A percentile compares a stretch with the other conserved stretches of the same genome.
Conservation (phyloP, 2,329 filamentous ascomycete species). For the Aureobasidium namibiae region DNA sequence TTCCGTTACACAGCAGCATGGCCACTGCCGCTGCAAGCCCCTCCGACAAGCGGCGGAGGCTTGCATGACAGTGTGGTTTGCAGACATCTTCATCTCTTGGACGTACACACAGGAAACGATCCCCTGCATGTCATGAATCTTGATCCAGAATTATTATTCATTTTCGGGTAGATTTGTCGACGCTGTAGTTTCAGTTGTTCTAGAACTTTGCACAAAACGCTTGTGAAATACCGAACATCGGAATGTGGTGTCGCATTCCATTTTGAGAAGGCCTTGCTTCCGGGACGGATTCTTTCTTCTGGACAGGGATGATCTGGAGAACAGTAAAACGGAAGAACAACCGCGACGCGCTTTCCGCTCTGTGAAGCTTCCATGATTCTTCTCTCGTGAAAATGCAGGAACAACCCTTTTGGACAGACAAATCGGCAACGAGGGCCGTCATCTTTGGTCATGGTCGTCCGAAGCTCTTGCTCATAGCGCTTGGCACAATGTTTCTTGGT, state of each 20-base stretch:
- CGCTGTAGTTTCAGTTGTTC: background rate
- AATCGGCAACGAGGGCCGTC: background rate
- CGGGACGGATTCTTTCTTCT: background rate
- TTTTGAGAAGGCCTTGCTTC: conserved; percentile 7
- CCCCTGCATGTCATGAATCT: conserved; percentile 5
- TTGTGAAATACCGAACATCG: background rate
- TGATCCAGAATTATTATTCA: conserved; percentile 1
- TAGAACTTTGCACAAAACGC: background rate
- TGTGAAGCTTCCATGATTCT: background rate
- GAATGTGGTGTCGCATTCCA: conserved; percentile 9
- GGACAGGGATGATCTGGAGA: background rate
- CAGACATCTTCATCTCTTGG: conserved; percentile 11
- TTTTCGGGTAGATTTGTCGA: background rate
- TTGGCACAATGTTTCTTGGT: conserved; percentile 23
- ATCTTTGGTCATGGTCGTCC: conserved; percentile 17
- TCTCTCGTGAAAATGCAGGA: conserved; percentile 8
- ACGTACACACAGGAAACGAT: background rate
- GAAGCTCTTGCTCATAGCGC: conserved; percentile 19
- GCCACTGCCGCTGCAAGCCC: conserved; percentile 8
- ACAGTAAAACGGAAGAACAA: background rate
- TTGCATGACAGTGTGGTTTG: conserved; percentile 12
- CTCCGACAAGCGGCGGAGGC: conserved; percentile 8
- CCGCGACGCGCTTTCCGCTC: background rate
- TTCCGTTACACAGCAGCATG: conserved; percentile 13
- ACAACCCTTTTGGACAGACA: conserved; percentile 10